These are phyloP conservation scores for Brachypodium distachyon DNA, from an alignment of 202 grass and related monocot species.

Conservation along the genomic window DNA sequence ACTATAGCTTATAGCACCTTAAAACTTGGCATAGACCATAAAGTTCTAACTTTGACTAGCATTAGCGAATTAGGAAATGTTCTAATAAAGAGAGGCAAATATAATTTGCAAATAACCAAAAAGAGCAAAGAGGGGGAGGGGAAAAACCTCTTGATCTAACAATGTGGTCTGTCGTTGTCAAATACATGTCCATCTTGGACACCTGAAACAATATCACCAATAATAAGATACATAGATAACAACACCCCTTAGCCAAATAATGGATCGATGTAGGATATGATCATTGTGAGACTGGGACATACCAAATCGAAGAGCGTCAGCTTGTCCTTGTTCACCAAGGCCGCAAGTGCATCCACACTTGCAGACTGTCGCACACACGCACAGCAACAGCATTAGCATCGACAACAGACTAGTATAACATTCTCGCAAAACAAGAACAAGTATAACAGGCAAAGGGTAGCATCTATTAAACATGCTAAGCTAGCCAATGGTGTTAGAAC, in stretches of 20 bases:
- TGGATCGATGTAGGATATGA: background rate
- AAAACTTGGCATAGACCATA: background rate
- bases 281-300: background rate
- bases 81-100: background rate
- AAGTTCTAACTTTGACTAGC: background rate
- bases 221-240: background rate
- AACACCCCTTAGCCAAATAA: background rate
- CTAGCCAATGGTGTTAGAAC: background rate
- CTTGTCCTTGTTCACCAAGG: slow-evolving; percentile 61
- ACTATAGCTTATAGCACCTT: background rate
- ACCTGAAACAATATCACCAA: slow-evolving; percentile 54
- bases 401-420: background rate
- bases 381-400: background rate
- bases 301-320: slow-evolving; percentile 78
- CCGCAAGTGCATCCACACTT: slow-evolving; percentile 44
- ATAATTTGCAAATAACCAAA: background rate
- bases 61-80: background rate
- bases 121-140: background rate
- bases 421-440: too few species aligned
- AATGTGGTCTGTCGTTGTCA: slow-evolving; percentile 71
- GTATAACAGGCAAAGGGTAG: too few species aligned
- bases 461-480: background rate
- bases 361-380: slow-evolving; percentile 39
- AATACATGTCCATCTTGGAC: slow-evolving; percentile 83
- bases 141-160: slow-evolving; percentile 70